These are phyloP conservation scores for Verticillium klebahnii DNA, from an alignment of 2,329 filamentous ascomycete genomes.

Conservation along the genomic window DNA sequence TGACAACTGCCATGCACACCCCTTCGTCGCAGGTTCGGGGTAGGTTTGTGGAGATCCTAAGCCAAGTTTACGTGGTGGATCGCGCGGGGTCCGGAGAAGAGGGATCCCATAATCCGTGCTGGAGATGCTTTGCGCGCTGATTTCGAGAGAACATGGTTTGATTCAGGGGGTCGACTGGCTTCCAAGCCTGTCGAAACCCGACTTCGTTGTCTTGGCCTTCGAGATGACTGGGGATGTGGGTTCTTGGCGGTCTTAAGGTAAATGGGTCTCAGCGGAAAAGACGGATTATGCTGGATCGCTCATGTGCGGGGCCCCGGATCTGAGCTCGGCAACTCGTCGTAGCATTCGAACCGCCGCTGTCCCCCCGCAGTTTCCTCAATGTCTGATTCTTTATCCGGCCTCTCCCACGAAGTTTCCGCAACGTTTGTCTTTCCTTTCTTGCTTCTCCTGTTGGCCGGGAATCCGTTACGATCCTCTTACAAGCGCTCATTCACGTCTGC, in stretches of 20 bases:
- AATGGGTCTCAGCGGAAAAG: neutral
- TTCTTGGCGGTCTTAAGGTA: neutral
- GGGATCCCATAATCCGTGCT: neutral
- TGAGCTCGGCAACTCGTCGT: neutral
- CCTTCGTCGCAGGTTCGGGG: neutral
- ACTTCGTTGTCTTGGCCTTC: neutral
- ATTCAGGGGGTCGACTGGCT: neutral
- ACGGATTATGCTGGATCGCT: neutral
- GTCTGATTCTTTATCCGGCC: neutral
- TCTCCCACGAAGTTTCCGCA: neutral
- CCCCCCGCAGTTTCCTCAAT: neutral
- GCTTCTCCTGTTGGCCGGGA: neutral
- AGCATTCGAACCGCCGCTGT: neutral
- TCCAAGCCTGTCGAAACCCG: neutral
- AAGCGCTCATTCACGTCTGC: neutral
- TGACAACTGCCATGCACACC: neutral
- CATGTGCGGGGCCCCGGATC: neutral
- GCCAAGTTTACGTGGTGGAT: neutral
- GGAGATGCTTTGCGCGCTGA: neutral
- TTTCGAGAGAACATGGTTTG: neutral
- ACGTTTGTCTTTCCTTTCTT: neutral
- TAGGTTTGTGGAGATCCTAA: neutral
- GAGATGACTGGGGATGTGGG: neutral
- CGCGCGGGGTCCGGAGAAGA: neutral
- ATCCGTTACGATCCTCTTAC: neutral